Evolutionary conservation across 768 basidiomycete species (phyloP), one percentile per base, ranked within the genome.

Genomic region (Cystoderma amianthinum): DNA sequence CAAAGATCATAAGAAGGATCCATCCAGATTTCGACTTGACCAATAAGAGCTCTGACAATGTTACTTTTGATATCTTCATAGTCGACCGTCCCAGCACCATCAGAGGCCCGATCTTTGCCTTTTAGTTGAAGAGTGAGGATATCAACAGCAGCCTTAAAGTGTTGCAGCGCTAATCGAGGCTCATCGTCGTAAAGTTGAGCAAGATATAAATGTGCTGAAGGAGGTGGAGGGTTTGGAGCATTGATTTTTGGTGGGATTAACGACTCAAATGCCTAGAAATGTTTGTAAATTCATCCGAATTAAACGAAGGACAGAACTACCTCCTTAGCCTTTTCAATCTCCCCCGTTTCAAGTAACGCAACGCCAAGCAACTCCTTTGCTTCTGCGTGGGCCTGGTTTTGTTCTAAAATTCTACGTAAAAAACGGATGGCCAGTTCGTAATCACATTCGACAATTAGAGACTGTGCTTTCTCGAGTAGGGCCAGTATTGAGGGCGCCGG

Each of bases 11-110:
- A 82, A 2, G 74, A 72, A 21, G 85, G 85, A 52, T 93, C 87
- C 91, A 96, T 95, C 92, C 92, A 96, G 12, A 94, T 86, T 57
- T 95, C 93, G 18, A 94, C 84, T 74, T 93, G 92, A 5, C 85
- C 85, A 21, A 92, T 72, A 16, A 93, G 71, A 5, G 88, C 89
- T 30, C 84, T 71, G 9, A 92, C 81, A 42, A 84, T 80, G 53
- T 79, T 87, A 22, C 61, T 72, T 53, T 69, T 80, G 36, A 80
- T 57, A 49, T 87, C 82, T 2, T 67, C 56, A 43, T 85, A 80
- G 47, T 76, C 77, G 38, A 60, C 68, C 44, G 56, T 62, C 5
- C 50, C 32, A 13, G 50, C 61, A 12, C 63, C 60, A 3, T 58
- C 61, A 20, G 62, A 55, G 3, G 74, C 78, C 20, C 72, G 70